Evolutionary conservation across 2,329 filamentous ascomycete genomes (phyloP).

Genomic region (Fusarium lateritium): DNA sequence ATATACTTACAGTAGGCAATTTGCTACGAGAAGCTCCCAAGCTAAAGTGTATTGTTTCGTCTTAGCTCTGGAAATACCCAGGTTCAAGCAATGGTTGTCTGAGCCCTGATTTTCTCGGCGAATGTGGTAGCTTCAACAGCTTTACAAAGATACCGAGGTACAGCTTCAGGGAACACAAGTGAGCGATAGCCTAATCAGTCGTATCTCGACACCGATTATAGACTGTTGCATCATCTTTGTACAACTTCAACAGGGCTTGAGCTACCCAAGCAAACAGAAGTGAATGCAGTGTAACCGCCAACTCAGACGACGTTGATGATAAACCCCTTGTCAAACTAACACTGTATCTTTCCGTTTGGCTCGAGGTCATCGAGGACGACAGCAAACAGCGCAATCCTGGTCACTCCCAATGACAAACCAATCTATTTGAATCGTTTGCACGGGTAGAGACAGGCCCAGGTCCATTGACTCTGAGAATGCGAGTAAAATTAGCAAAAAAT

Average conservation of each 20-base stretch:
- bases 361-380: slow-evolving; percentile 10
- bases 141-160: neutral
- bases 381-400: slow-evolving; percentile 24
- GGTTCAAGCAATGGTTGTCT: too few relatives aligned
- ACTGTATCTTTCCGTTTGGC: slow-evolving; percentile 6
- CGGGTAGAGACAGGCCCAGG: slow-evolving; percentile 36
- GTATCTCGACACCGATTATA: slow-evolving; percentile 12
- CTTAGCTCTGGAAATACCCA: too few relatives aligned
- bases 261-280: slow-evolving; percentile 7
- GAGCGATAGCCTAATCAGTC: slow-evolving; percentile 30
- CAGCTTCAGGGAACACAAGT: slow-evolving; percentile 8
- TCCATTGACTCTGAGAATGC: slow-evolving; percentile 13
- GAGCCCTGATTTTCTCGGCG: too few relatives aligned
- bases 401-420: slow-evolving; percentile 15
- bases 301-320: slow-evolving; percentile 30
- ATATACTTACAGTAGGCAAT: too few relatives aligned
- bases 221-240: slow-evolving; percentile 42
- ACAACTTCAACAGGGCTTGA: slow-evolving; percentile 31
- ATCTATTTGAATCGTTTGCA: slow-evolving; percentile 23
- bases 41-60: too few relatives aligned
- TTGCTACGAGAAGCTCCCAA: too few relatives aligned
- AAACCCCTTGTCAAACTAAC: slow-evolving; percentile 26
- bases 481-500: slow-evolving; percentile 13
- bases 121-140: too few relatives aligned
- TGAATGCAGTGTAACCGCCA: slow-evolving; percentile 32